Percentiles rank a stretch among this genome's conserved stretches.
Evolutionary conservation across 106 monocot species (phyloP).

Genomic region (Gastrodia elata): DNA sequence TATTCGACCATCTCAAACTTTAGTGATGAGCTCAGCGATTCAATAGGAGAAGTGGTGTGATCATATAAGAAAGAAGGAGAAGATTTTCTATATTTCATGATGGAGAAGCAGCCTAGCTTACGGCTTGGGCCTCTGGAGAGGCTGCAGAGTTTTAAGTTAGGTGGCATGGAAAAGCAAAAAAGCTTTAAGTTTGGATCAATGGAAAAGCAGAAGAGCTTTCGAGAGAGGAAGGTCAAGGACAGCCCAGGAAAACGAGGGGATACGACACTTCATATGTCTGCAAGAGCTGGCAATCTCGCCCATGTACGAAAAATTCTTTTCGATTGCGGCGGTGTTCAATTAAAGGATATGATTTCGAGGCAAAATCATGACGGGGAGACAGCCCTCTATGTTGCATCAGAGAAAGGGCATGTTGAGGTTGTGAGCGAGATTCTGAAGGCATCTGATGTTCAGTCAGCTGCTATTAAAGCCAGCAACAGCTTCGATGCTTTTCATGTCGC

Average conservation of each 20-base stretch:
- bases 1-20: background rate
- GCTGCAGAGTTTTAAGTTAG: conserved; percentile 2
- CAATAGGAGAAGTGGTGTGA: background rate
- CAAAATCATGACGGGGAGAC: conserved; percentile 47
- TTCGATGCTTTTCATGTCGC: conserved; percentile 45
- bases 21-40: background rate
- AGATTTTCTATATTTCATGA: background rate
- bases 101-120: conserved; percentile 3
- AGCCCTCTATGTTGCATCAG: conserved; percentile 44
- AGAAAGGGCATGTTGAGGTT: conserved; percentile 28
- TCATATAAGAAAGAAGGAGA: background rate
- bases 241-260: conserved; percentile 21
- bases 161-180: conserved; percentile 5
- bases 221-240: conserved; percentile 17
- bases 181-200: conserved; percentile 10
- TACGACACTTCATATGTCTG: conserved; percentile 15
- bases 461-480: conserved; percentile 39
- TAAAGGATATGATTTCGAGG: conserved; percentile 26
- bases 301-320: conserved; percentile 21
- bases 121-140: background rate
- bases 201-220: conserved; percentile 32
- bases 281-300: conserved; percentile 12
- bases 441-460: conserved; percentile 31
- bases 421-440: conserved; percentile 28
- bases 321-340: conserved; percentile 9